Evolutionary conservation across 768 basidiomycete species (phyloP).

Genomic region (Leccinum ochraceum): DNA sequence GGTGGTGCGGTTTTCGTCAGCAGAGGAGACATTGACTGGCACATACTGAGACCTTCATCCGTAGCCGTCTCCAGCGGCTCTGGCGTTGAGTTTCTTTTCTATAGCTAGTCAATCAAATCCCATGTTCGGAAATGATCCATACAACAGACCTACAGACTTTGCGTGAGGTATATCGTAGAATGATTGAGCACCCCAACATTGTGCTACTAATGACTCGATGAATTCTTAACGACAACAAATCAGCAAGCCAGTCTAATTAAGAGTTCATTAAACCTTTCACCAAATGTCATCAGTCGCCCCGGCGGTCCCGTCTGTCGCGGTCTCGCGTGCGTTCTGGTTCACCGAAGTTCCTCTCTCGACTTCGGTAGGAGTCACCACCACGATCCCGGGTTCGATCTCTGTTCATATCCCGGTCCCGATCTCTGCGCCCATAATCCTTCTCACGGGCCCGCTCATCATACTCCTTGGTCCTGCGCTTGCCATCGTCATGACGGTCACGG

Average conservation of each 20-base stretch:
- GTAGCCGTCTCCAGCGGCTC: background rate
- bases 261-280: background rate
- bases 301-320: conserved; percentile 18
- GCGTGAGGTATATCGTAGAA: background rate
- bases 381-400: conserved; percentile 28
- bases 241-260: background rate
- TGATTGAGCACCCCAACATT: background rate
- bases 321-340: conserved; percentile 21
- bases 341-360: conserved; percentile 20
- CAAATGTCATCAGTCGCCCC: conserved; percentile 8
- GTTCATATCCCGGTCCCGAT: conserved; percentile 26
- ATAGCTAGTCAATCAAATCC: background rate
- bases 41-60: background rate
- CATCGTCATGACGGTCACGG: conserved; percentile 15
- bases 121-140: no score
- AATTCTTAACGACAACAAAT: background rate
- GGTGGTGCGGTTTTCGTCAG: background rate
- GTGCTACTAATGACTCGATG: background rate
- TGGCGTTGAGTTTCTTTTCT: background rate
- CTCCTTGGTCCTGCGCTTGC: conserved; percentile 12
- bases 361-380: conserved; percentile 32
- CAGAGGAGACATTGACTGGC: background rate
- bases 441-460: conserved; percentile 18
- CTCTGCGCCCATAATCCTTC: conserved; percentile 13
- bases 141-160: background rate